Conservation (phyloP, 169 alveolate genomes). For the Plasmodium reichenowi region DNA sequence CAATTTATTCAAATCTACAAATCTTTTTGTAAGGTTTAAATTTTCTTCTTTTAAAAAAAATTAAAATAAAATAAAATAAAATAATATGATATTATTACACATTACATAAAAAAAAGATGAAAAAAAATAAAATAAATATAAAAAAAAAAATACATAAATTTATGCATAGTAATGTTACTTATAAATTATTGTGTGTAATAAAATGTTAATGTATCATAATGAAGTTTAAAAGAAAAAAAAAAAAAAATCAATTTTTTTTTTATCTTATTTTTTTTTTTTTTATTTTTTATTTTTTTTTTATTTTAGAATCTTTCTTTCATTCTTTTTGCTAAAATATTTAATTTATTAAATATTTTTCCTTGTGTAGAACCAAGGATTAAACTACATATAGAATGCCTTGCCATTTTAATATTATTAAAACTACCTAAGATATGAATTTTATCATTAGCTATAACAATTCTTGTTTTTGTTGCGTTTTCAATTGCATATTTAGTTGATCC, state of each 20-base stretch:
- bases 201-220: too few relatives aligned
- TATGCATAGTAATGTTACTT: too few relatives aligned
- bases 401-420: constrained; percentile 96
- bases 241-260: background rate
- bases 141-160: too few relatives aligned
- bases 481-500: constrained; percentile 99
- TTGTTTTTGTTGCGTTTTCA: constrained; percentile 99
- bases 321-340: constrained; percentile 94
- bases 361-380: constrained; percentile 98
- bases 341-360: constrained; percentile 96
- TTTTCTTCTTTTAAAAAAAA: too few relatives aligned
- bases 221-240: background rate
- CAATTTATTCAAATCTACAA: too few relatives aligned
- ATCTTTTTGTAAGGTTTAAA: too few relatives aligned
- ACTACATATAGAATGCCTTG: constrained; percentile 98
- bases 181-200: too few relatives aligned
- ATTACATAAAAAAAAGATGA: too few relatives aligned
- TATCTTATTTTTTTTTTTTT: background rate
- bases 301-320: constrained; percentile 90
- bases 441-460: constrained; percentile 93
- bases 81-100: too few relatives aligned
- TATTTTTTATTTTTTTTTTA: background rate
- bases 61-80: too few relatives aligned
- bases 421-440: constrained; percentile 90
- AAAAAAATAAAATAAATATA: too few relatives aligned